Percentiles rank a stretch among this genome's conserved stretches.
phyloP scores from a whole-genome alignment of 805 yeast species.

The Yamadazyma philogaea region DNA sequence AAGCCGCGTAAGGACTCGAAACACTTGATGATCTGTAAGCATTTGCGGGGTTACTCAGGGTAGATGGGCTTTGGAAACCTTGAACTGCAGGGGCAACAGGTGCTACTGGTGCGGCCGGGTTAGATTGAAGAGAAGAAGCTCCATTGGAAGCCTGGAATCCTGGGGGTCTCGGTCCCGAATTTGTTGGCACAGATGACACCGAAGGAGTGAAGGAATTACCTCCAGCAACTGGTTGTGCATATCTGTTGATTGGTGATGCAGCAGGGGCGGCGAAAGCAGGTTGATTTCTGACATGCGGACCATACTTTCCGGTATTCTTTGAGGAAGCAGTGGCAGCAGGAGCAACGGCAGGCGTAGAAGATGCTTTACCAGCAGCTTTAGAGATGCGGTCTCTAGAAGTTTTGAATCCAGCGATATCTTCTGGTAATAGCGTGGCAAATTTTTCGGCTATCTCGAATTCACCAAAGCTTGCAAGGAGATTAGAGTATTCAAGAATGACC shows the following conservation, averaged over 20 bases:
- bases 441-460: constrained; percentile 76
- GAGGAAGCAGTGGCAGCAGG: constrained; percentile 6
- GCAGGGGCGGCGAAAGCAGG: constrained; percentile 13
- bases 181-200: constrained; percentile 3
- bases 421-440: constrained; percentile 69
- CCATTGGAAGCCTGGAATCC: neutral
- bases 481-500: constrained; percentile 78
- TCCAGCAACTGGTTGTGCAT: constrained; percentile 9
- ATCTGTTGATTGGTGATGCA: constrained; percentile 10
- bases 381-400: constrained; percentile 75
- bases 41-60: constrained; percentile 25
- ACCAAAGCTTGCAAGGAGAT: constrained; percentile 76
- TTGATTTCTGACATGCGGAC: constrained; percentile 6
- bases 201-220: constrained; percentile 14
- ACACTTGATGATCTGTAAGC: constrained; percentile 24
- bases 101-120: neutral
- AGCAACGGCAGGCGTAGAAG: constrained; percentile 5
- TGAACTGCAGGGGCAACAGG: constrained; percentile 12
- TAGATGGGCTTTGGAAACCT: neutral
- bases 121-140: neutral
- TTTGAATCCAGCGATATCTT: constrained; percentile 64
- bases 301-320: constrained; percentile 4
- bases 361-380: constrained; percentile 53
- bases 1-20: constrained; percentile 4
- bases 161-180: constrained; percentile 1